Evolutionary conservation across 257 asterid genomes (phyloP).

Genomic region (Penstemon newberryi): DNA sequence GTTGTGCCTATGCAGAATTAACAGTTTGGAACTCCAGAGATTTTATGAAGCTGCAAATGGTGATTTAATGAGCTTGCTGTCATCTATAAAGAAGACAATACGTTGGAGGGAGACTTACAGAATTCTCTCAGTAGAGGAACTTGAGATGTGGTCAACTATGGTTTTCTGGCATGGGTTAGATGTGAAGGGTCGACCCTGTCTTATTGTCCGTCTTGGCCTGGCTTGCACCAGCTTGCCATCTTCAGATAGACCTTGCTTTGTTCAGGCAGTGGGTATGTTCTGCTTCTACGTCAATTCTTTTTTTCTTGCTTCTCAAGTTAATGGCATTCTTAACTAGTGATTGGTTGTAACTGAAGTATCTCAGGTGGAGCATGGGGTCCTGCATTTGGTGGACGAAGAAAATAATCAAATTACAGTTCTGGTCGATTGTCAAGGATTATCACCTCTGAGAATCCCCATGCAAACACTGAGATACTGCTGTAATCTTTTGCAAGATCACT

Average conservation of each 20-base stretch:
- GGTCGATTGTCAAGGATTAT: constrained; percentile 74
- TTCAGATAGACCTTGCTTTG: constrained; percentile 71
- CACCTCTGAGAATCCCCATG: constrained; percentile 84
- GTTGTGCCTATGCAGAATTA: constrained; percentile 54
- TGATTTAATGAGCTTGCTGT: constrained; percentile 53
- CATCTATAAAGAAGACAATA: constrained; percentile 77
- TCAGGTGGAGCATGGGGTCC: constrained; percentile 90
- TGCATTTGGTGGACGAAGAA: constrained; percentile 56
- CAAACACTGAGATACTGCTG: constrained; percentile 78
- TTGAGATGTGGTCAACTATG: constrained; percentile 83
- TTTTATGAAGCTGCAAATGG: constrained; percentile 75
- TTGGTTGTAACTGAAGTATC: constrained; percentile 67
- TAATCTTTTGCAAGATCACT: constrained; percentile 81
- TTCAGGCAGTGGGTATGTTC: constrained; percentile 89
- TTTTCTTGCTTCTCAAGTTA: constrained; percentile 12
- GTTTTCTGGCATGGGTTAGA: constrained; percentile 96
- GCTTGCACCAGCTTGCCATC: constrained; percentile 66
- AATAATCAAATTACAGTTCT: constrained; percentile 77
- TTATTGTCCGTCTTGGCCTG: constrained; percentile 84
- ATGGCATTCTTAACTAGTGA: constrained; percentile 27
- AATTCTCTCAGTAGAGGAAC: constrained; percentile 79
- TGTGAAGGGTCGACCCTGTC: constrained; percentile 65
- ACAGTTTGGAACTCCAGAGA: constrained; percentile 68
- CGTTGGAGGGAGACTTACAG: constrained; percentile 89
- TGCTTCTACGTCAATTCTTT: constrained; percentile 20